Evolutionary conservation across 2,329 filamentous ascomycete species (phyloP), one percentile per base, ranked within the genome.

Genomic region (Microsporum ferrugineum): DNA sequence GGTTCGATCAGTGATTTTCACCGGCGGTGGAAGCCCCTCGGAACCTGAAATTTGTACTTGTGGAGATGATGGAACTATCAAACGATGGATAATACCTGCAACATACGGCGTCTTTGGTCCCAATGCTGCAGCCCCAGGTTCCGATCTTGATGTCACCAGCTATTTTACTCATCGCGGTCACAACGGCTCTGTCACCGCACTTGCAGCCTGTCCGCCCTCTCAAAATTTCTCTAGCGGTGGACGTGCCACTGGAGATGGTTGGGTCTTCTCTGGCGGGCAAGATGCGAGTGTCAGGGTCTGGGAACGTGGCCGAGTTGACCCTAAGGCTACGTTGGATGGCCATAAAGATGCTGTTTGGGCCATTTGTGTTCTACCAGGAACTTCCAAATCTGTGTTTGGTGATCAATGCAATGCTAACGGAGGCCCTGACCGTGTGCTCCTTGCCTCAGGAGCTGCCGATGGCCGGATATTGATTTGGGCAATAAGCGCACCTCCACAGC

Each of bases 231-330:
- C 89, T 5, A 95, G 90, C 17, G 89, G 91, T 39, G 91, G 91
- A 5, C 85, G 91, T 64, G 89, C 89, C 5, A 85, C 88, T 68
- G 92, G 92, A 36, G 94, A 97, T 68, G 94, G 94, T 33, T 99
- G 94, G 94, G 91, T 99, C 66, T 99, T 99, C 74, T 97, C 92
- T 3, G 94, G 94, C 63, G 94, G 94, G 2, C 91, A 96, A 72
- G 94, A 99, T 73, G 85, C 89, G 17, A 95, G 90, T 5, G 86
- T 99, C 41, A 85, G 91, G 34, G 91, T 99, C 0, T 99, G 94
- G 94, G 92, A 99, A 74, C 84, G 91, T 58, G 92, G 92, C 33
- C 82, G 92, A 55, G 90, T 99, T 36, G 94, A 97, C 71, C 91
- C 94, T 5, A 97, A 97, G 74, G 91, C 91, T 1, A 96, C 91